Percentiles rank a stretch among this genome's conserved stretches.
Conservation (phyloP, 2,329 filamentous ascomycete species). For the Endoconidiophora laricicola region DNA sequence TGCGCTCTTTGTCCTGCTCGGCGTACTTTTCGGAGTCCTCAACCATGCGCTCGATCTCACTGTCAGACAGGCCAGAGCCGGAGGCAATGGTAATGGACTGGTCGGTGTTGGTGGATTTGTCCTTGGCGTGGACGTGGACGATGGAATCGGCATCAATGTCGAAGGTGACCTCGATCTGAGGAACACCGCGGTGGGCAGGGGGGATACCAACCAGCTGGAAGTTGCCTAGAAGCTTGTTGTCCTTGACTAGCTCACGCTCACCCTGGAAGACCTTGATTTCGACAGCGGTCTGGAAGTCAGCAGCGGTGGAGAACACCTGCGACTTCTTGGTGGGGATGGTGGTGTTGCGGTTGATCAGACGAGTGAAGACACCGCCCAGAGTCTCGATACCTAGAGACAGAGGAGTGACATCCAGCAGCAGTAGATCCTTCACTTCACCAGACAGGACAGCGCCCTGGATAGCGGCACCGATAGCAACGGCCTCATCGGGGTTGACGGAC, state of each 20-base stretch:
- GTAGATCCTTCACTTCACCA: slow-evolving; percentile 89
- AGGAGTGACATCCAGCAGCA: slow-evolving; percentile 89
- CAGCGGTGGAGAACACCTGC: slow-evolving; percentile 91
- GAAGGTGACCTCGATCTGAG: slow-evolving; percentile 94
- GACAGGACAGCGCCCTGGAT: slow-evolving; percentile 94
- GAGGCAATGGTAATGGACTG: slow-evolving; percentile 98
- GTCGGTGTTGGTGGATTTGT: slow-evolving; percentile 99
- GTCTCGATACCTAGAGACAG: slow-evolving; percentile 97
- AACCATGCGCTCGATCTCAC: slow-evolving; percentile 95
- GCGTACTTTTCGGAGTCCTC: slow-evolving; percentile 94
- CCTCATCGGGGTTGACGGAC: slow-evolving; percentile 97
- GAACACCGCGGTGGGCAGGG: slow-evolving; percentile 87
- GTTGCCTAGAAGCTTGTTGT: slow-evolving; percentile 98
- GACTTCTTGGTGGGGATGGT: slow-evolving; percentile 99
- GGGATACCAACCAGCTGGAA: slow-evolving; percentile 98
- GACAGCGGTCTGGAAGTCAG: slow-evolving; percentile 95
- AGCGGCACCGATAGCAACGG: slow-evolving; percentile 91
- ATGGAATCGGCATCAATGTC: slow-evolving; percentile 98
- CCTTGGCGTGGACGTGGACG: slow-evolving; percentile 93
- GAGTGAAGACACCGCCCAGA: slow-evolving; percentile 92
- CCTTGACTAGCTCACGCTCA: slow-evolving; percentile 95
- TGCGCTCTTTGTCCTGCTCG: slow-evolving; percentile 90
- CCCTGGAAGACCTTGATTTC: slow-evolving; percentile 99
- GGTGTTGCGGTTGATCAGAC: slow-evolving; percentile 97
- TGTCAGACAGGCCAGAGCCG: slow-evolving; percentile 86